phyloP scores from a whole-genome alignment of 495 filamentous ascomycete species.

The Parachaetomium inaequale region DNA sequence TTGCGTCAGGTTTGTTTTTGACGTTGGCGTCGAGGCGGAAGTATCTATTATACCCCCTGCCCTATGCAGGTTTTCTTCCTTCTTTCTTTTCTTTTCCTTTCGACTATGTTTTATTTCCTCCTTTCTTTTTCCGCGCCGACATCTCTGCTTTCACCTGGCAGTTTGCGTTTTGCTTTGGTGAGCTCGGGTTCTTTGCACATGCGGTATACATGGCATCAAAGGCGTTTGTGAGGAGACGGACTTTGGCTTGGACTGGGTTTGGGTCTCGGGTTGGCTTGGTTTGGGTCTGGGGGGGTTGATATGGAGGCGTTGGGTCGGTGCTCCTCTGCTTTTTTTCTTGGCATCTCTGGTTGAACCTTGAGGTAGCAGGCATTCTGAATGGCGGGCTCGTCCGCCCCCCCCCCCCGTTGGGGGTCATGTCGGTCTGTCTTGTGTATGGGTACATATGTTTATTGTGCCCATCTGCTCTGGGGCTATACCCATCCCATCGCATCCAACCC shows the following conservation, averaged over 20 bases:
- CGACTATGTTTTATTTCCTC: not conserved
- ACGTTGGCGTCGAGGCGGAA: not conserved
- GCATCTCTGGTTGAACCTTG: not conserved
- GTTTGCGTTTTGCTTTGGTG: not conserved
- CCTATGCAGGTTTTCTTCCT: not conserved
- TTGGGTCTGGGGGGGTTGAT: not conserved
- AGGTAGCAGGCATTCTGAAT: too few relatives aligned
- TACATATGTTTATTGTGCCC: too few relatives aligned
- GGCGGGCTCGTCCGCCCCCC: too few relatives aligned
- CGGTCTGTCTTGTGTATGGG: too few relatives aligned
- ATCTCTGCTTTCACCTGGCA: not conserved
- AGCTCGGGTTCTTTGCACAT: not conserved
- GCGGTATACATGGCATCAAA: not conserved
- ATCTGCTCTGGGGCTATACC: too few relatives aligned
- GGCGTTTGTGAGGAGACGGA: not conserved
- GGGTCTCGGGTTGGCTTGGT: not conserved
- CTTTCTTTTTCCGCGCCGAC: not conserved
- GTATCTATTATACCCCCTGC: not conserved
- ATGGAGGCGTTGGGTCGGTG: not conserved
- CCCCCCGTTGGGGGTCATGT: too few relatives aligned
- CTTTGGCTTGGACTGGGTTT: not conserved
- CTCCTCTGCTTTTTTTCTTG: not conserved
- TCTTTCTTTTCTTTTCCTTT: not conserved
- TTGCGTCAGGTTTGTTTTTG: too few relatives aligned
- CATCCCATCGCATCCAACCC: too few relatives aligned